phyloP scores from a whole-genome alignment of 192 early-diverging fungal genomes.

The Gryganskiella cystojenkinii region DNA sequence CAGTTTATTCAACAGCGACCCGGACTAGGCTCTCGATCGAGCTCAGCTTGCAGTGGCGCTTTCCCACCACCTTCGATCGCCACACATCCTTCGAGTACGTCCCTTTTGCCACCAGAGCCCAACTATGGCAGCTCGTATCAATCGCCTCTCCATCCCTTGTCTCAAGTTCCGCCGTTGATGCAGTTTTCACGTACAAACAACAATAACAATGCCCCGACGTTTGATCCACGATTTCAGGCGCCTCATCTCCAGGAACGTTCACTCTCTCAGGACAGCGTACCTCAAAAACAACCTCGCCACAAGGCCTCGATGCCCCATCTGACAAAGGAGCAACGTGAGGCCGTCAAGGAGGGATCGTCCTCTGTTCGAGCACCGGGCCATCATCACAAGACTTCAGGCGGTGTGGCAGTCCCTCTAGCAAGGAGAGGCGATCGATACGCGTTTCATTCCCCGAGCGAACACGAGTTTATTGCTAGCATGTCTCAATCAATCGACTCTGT shows the following conservation, averaged over 20 bases:
- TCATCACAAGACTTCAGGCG: conserved; percentile 5
- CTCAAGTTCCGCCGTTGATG: not conserved
- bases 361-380: not conserved
- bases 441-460: conserved; percentile 23
- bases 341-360: not conserved
- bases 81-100: conserved; percentile 29
- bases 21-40: conserved; percentile 26
- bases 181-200: conserved; percentile 8
- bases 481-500: conserved; percentile 30
- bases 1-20: conserved; percentile 4
- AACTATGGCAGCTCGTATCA: conserved; percentile 43
- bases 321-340: conserved; percentile 10
- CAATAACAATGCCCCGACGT: not conserved
- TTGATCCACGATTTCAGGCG: conserved; percentile 22
- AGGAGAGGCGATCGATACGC: conserved; percentile 22
- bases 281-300: conserved; percentile 14
- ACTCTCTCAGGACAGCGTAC: conserved; percentile 11
- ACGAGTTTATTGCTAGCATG: conserved; percentile 18
- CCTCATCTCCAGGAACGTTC: conserved; percentile 36
- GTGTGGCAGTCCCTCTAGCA: conserved; percentile 13
- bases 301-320: conserved; percentile 14
- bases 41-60: conserved; percentile 24
- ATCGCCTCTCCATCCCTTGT: conserved; percentile 9
- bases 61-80: conserved; percentile 25
- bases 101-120: conserved; percentile 16